Conservation (phyloP, 2,329 filamentous ascomycete species). For the Aspergillus hortae region DNA sequence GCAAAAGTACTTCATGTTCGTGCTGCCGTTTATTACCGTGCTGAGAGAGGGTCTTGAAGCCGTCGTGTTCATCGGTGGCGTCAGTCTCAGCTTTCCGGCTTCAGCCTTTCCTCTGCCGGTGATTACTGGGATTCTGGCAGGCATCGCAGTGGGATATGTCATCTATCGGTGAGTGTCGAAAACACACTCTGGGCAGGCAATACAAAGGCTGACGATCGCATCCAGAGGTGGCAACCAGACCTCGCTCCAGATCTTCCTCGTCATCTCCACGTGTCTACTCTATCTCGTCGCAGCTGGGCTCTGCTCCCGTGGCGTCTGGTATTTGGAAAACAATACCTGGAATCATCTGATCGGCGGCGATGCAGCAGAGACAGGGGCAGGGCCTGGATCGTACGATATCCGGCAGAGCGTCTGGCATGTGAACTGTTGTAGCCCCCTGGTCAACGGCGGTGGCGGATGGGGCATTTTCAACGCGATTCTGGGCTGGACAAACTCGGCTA, state of each 20-base stretch:
- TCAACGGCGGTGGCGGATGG: constrained; percentile 75
- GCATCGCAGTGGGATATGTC: constrained; percentile 63
- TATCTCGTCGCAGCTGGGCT: constrained; percentile 81
- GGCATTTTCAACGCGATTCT: constrained; percentile 82
- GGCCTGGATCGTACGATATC: constrained; percentile 77
- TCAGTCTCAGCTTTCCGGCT: constrained; percentile 56
- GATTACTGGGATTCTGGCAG: constrained; percentile 67
- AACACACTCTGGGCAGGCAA: not conserved
- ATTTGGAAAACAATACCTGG: constrained; percentile 67
- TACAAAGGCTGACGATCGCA: not conserved
- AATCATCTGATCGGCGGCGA: constrained; percentile 55
- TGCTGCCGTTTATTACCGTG: constrained; percentile 74
- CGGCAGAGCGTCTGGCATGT: constrained; percentile 76
- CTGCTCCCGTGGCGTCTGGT: constrained; percentile 73
- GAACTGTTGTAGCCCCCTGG: constrained; percentile 73
- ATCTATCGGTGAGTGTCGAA: constrained; percentile 66
- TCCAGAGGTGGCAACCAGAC: constrained; percentile 56
- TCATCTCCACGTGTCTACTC: constrained; percentile 73
- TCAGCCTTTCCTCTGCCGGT: constrained; percentile 54
- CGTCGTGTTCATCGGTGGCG: constrained; percentile 16
- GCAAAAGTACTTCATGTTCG: constrained; percentile 83
- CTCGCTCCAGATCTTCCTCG: constrained; percentile 69
- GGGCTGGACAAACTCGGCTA: constrained; percentile 85
- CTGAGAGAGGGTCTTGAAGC: constrained; percentile 18
- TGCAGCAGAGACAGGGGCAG: constrained; percentile 59